Base-by-base conservation (phyloP, 164 flowering plant species). In the Kalanchoe fedtschenkoi region DNA sequence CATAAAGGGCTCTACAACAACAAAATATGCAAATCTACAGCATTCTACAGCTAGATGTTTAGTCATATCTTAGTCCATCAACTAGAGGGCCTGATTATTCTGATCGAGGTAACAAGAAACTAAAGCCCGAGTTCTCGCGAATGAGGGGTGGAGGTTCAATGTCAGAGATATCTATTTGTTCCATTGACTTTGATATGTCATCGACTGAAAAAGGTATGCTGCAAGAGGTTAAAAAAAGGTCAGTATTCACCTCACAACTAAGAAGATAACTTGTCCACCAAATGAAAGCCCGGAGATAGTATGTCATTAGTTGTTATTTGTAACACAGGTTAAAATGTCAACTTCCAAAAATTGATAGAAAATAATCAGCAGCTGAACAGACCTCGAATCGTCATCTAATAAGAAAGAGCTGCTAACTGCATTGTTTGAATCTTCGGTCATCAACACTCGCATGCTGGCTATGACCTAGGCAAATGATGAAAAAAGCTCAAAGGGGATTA, bases 131-230 rank as follows among this genome's bases (percentile, higher is more conserved):
- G 74, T 92, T 89, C 74, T 92, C 97, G 6, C 83, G 96, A 66
- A 92, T 88, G 43, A 89, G 82, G 8, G 96, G 87, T 0, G 97
- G 98, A 44, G 96, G 96, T 58, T 89, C 97, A 6, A 89, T 70
- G 67, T 92, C 97, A 0, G 85, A 64, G 33, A 90, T 81, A 72
- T 82, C 89, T 41, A 92, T 81, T 74, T 83, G 87, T 65, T 84
- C 91, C 88, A 86, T 88, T n/a, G 98, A 89, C 81, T 92, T 92
- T 34, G 98, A 89, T 64, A 92, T 66, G 66, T 92, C 98, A 72
- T 89, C 96, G 32, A 88, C 96, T 28, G 95, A 88, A 69, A 92
- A 92, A 5, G 97, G 97, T 70, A 92, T 89, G 82, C 98, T 92
- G 96, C 83, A 76, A 17, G 32, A 51, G 17, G 56, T 51, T 51